Percentiles rank a stretch among this genome's conserved stretches.
phyloP scores from a whole-genome alignment of 495 filamentous ascomycete species.

The Terfezia claveryi region DNA sequence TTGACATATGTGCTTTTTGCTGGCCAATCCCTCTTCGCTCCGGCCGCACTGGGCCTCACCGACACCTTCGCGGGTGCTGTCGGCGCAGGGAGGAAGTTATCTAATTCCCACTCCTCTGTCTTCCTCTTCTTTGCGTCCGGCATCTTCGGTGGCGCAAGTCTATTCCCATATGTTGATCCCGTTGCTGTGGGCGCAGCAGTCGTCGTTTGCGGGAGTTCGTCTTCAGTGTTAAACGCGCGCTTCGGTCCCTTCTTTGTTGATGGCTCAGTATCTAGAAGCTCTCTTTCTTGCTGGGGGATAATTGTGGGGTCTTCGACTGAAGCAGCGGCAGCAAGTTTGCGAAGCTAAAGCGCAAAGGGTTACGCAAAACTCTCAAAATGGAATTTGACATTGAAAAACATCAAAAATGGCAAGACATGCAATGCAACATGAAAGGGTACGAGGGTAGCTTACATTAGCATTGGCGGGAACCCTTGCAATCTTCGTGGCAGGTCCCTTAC shows the following conservation, averaged over 20 bases:
- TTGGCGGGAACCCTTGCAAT: no score
- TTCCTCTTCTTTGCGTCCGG: conserved; percentile 32
- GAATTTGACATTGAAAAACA: neutral
- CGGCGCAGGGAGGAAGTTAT: neutral
- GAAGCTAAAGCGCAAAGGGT: neutral
- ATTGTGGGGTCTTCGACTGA: no score
- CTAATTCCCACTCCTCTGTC: conserved; percentile 30
- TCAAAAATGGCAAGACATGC: no score
- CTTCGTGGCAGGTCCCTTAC: neutral
- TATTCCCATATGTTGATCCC: neutral
- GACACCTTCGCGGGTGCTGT: neutral
- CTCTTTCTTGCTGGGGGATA: neutral
- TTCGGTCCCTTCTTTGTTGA: neutral
- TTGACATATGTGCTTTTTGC: neutral
- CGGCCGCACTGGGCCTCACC: neutral
- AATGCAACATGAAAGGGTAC: no score
- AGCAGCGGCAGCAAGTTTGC: no score
- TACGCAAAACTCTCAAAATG: neutral
- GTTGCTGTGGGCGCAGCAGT: neutral
- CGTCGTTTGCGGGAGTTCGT: neutral
- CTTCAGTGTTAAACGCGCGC: neutral
- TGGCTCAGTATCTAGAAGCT: neutral
- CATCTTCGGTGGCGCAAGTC: conserved; percentile 1
- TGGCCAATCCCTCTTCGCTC: neutral
- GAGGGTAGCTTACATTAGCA: no score